Evolutionary conservation across 2,329 filamentous ascomycete species (phyloP).

Genomic region (Kalmusia sp.): DNA sequence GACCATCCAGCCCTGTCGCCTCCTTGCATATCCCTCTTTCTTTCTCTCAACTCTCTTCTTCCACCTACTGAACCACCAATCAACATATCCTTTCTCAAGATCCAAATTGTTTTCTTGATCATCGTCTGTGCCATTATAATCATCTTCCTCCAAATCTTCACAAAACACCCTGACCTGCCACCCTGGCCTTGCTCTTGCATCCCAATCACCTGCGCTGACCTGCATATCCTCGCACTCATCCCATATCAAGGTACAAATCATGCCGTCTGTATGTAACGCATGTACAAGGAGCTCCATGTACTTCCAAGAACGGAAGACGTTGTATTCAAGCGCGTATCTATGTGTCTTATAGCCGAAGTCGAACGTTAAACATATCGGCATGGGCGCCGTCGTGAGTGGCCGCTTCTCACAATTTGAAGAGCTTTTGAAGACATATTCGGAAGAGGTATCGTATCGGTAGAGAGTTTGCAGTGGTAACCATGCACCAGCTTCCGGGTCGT

Average conservation of each 20-base stretch:
- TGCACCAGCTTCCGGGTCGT: not conserved
- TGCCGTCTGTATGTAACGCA: conserved; percentile 85
- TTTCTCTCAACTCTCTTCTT: conserved; percentile 13
- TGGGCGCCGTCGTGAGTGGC: not conserved
- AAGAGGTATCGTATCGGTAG: not conserved
- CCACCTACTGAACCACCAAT: conserved; percentile 17
- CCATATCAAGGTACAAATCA: conserved; percentile 48
- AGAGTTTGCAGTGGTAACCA: not conserved
- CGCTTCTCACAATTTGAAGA: not conserved
- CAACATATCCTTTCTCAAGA: not conserved
- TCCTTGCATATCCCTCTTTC: not conserved
- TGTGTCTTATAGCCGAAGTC: conserved; percentile 8
- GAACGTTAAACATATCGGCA: not conserved
- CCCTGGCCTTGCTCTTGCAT: conserved; percentile 22
- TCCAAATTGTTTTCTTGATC: not conserved
- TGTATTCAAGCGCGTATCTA: conserved; percentile 18
- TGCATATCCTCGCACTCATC: conserved; percentile 77
- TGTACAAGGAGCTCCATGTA: conserved; percentile 73
- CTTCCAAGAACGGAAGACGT: conserved; percentile 17
- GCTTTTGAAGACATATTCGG: not conserved
- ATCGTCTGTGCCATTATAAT: conserved; percentile 1
- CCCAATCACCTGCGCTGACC: conserved; percentile 79
- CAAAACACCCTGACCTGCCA: conserved; percentile 16
- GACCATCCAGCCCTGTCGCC: conserved; percentile 3
- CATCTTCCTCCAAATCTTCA: not conserved